Conservation (phyloP, 768 basidiomycete species). For the Lactifluus piperatus region DNA sequence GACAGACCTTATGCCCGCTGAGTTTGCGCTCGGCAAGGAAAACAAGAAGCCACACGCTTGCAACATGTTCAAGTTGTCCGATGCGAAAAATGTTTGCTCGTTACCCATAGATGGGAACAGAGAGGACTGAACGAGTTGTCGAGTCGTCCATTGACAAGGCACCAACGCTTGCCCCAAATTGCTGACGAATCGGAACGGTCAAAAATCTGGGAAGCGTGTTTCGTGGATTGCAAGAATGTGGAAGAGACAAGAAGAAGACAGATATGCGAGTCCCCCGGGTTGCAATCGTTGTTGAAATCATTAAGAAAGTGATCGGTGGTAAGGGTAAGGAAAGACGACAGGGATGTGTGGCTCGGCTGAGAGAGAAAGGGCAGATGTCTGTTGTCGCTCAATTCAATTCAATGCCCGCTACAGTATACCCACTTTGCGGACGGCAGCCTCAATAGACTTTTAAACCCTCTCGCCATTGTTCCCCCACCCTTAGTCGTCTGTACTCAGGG, state of each 20-base stretch:
- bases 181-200: not conserved
- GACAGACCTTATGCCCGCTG: not conserved
- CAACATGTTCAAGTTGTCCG: not conserved
- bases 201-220: not conserved
- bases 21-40: not conserved
- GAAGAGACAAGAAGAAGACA: conserved; percentile 4
- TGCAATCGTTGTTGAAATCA: not conserved
- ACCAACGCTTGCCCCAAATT: not conserved
- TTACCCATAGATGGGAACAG: not conserved
- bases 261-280: not conserved
- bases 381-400: no score
- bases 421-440: no score
- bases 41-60: not conserved
- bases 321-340: not conserved
- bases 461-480: not conserved
- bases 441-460: no score
- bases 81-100: not conserved
- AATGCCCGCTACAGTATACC: not conserved
- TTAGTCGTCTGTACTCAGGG: no score
- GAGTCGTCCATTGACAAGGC: not conserved
- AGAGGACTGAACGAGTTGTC: not conserved
- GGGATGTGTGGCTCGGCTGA: no score
- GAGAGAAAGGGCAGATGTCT: no score
- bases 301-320: not conserved
- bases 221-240: not conserved